Conservation (phyloP, 768 basidiomycete genomes). For the Termitomyces sp. region DNA sequence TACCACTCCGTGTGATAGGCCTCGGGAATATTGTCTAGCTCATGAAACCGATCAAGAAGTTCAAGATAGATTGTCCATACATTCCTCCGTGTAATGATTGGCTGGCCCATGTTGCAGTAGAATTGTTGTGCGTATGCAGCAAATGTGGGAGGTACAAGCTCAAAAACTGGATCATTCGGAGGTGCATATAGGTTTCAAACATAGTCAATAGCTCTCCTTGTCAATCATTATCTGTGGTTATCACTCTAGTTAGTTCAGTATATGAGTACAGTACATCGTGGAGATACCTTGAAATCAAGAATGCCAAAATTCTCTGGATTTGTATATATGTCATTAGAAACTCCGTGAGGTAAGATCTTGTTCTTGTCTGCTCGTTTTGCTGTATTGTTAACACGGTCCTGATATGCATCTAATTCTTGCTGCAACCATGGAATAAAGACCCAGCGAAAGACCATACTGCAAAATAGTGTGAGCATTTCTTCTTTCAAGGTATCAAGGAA, state of each 20-base stretch:
- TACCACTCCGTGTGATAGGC: neutral
- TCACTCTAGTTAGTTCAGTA: too few species aligned
- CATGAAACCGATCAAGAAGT: neutral
- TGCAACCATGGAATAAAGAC: slow-evolving; percentile 40
- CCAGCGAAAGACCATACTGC: slow-evolving; percentile 37
- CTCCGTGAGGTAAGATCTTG: too few species aligned
- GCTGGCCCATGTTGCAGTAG: slow-evolving; percentile 8
- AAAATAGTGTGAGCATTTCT: neutral
- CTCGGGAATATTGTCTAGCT: neutral
- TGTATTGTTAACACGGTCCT: slow-evolving; percentile 17
- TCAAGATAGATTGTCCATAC: slow-evolving; percentile 4
- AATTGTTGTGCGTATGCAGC: neutral
- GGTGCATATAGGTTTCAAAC: too few species aligned
- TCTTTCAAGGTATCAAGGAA: neutral
- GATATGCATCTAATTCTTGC: slow-evolving; percentile 29
- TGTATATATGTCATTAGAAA: slow-evolving; percentile 25
- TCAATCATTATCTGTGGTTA: neutral
- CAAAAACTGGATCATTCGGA: slow-evolving; percentile 21
- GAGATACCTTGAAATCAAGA: slow-evolving; percentile 34
- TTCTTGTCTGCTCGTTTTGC: slow-evolving; percentile 20
- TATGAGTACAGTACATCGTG: too few species aligned
- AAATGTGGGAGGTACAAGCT: slow-evolving; percentile 27
- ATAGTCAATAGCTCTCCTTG: too few species aligned
- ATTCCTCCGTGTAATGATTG: neutral
- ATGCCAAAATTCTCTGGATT: slow-evolving; percentile 23